phyloP scores from a whole-genome alignment of 176 grass and related monocot species.

The Eragrostis curvula region DNA sequence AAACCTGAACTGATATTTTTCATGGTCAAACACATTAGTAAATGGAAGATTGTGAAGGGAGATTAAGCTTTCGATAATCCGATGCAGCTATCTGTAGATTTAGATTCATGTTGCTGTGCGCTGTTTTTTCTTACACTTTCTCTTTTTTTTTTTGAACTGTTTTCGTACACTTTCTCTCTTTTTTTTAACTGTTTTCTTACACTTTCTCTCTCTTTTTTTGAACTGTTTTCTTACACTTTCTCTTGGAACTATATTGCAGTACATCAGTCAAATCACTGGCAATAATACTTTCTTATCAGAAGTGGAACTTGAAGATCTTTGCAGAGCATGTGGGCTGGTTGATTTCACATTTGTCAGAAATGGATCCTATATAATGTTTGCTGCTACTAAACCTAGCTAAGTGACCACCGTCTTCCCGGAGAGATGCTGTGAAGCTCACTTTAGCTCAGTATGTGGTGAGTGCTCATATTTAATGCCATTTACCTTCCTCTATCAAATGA shows the following conservation, averaged over 20 bases:
- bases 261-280: constrained; percentile 57
- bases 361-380: constrained; percentile 82
- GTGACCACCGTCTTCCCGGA: not conserved
- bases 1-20: not conserved
- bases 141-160: no score
- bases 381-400: constrained; percentile 62
- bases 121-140: constrained; percentile 5
- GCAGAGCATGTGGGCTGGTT: constrained; percentile 79
- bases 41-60: no score
- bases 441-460: not conserved
- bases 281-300: constrained; percentile 77
- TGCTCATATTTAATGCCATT: not conserved
- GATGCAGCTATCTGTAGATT: constrained; percentile 24
- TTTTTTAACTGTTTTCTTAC: no score
- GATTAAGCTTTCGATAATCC: constrained; percentile 1
- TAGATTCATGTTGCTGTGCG: not conserved
- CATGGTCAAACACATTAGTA: no score
- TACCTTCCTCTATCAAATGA: not conserved
- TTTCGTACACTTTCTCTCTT: no score
- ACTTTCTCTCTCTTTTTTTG: no score
- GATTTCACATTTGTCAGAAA: constrained; percentile 74
- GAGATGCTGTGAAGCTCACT: not conserved
- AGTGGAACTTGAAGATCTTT: constrained; percentile 77
- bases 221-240: not conserved
- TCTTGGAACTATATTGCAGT: constrained; percentile 56